Percentiles rank a stretch among this genome's conserved stretches.
These are phyloP conservation scores for Pseudonitzschia pungens DNA, from an alignment of 108 stramenopile genomes.

Conservation along the genomic window DNA sequence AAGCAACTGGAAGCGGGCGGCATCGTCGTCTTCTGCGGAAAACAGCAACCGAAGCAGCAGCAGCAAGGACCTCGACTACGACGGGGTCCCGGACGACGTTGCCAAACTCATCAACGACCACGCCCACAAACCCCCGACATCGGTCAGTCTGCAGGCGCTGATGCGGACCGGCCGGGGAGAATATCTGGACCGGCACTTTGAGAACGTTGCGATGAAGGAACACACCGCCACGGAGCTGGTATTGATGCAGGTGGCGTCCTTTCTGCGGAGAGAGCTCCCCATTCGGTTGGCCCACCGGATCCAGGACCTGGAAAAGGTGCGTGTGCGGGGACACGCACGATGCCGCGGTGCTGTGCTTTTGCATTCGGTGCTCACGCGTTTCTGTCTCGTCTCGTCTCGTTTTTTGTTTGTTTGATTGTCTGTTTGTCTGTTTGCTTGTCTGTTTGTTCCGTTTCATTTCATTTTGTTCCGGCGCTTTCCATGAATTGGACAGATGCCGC, in stretches of 20 bases:
- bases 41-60: background rate
- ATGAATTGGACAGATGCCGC: slow-evolving; percentile 41
- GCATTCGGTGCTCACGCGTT: too few relatives aligned
- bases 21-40: background rate
- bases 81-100: slow-evolving; percentile 30
- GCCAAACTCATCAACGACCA: slow-evolving; percentile 45
- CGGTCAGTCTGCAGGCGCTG: slow-evolving; percentile 71
- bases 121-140: slow-evolving; percentile 52
- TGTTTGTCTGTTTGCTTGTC: too few relatives aligned
- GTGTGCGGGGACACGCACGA: too few relatives aligned
- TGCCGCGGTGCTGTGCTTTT: too few relatives aligned
- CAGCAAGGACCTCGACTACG: slow-evolving; percentile 6
- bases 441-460: background rate
- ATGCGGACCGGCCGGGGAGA: slow-evolving; percentile 87
- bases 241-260: slow-evolving; percentile 82
- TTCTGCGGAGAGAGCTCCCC: slow-evolving; percentile 93
- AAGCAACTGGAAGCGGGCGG: too few relatives aligned
- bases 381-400: background rate
- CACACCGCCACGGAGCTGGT: slow-evolving; percentile 55
- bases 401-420: too few relatives aligned
- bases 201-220: slow-evolving; percentile 32
- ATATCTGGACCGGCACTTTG: slow-evolving; percentile 65
- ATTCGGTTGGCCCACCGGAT: slow-evolving; percentile 97
- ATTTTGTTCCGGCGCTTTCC: background rate
- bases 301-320: slow-evolving; percentile 75